A percentile compares a stretch with the other conserved stretches of the same genome.
Evolutionary conservation across 2,329 filamentous ascomycete species (phyloP).

Genomic region (Calonectria hongkongensis): DNA sequence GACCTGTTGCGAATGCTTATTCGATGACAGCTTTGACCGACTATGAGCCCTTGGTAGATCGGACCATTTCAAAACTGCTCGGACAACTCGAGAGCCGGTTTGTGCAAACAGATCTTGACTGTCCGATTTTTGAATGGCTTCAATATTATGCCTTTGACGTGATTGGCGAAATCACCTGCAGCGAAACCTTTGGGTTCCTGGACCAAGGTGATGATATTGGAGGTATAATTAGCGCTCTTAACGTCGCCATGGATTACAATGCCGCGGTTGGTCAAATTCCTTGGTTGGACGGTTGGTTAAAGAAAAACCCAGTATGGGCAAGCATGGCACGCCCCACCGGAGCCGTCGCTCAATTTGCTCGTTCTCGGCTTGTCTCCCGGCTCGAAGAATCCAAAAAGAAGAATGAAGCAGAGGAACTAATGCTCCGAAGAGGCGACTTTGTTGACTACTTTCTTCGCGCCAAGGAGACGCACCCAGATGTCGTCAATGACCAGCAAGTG

Average conservation of each 20-base stretch:
- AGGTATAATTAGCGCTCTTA: slow-evolving; percentile 42
- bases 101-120: slow-evolving; percentile 28
- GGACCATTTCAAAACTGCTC: slow-evolving; percentile 43
- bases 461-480: slow-evolving; percentile 45
- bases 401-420: not conserved
- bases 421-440: not conserved
- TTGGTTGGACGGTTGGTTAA: slow-evolving; percentile 50
- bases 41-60: slow-evolving; percentile 49
- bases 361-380: slow-evolving; percentile 32
- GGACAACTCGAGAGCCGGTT: slow-evolving; percentile 42
- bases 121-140: slow-evolving; percentile 50
- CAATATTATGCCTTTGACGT: slow-evolving; percentile 48
- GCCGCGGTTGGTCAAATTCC: slow-evolving; percentile 47
- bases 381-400: slow-evolving; percentile 29
- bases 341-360: slow-evolving; percentile 26
- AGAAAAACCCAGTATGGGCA: slow-evolving; percentile 47
- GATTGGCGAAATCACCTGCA: slow-evolving; percentile 49
- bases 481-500: slow-evolving; percentile 45
- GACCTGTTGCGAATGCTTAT: slow-evolving; percentile 50
- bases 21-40: slow-evolving; percentile 47
- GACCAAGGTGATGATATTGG: slow-evolving; percentile 41
- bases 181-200: slow-evolving; percentile 44
- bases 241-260: slow-evolving; percentile 47
- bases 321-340: slow-evolving; percentile 38
- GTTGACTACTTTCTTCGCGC: slow-evolving; percentile 48